Evolutionary conservation across 257 asterid species (phyloP), one percentile per base, ranked within the genome.

Genomic region (Capsicum baccatum): DNA sequence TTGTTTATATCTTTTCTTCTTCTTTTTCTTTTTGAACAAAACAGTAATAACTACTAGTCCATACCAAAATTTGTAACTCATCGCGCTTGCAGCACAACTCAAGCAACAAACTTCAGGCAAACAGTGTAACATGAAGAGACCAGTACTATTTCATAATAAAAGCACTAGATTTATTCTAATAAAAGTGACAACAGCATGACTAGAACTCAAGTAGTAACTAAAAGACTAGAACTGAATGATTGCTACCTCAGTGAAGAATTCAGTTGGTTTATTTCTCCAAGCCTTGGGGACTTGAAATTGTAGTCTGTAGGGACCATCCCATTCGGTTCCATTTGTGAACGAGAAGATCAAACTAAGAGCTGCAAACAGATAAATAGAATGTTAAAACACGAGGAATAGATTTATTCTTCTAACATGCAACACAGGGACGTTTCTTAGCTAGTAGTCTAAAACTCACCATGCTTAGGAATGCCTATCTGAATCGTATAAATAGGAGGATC

Each of bases 231-330:
- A 58, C 52, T n/a, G 54, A 54, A 62, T 39, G 66, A 68, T 69
- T 87, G 70, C 58, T 89, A 89, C 98, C 96, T 90, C 89, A 1
- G 88, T 84, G 88, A 93, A 95, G 86, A 93, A 94, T 33, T 90
- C 92, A 3, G 80, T 59, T 33, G 97, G 94, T 85, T 84, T 91
- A 33, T 91, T 94, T 74, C 92, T 86, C 99, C 94, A 93, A 70
- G 92, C 87, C 85, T 88, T 94, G 13, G 97, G 97, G 79, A 90
- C 94, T 90, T 93, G 98, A 86, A 94, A 94, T 83, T 92, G 91
- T 54, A 95, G 90, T 83, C 94, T 86, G 79, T 95, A 95, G 6
- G 99, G 97, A 82, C 99, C 99, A 80, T 94, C 97, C 98, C 98
- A 95, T 47, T 94, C 95, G 4, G 84, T 86, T 37, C 97, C 98